Evolutionary conservation across 2,329 filamentous ascomycete genomes (phyloP).

Genomic region (Microcyclospora tardicrescens): DNA sequence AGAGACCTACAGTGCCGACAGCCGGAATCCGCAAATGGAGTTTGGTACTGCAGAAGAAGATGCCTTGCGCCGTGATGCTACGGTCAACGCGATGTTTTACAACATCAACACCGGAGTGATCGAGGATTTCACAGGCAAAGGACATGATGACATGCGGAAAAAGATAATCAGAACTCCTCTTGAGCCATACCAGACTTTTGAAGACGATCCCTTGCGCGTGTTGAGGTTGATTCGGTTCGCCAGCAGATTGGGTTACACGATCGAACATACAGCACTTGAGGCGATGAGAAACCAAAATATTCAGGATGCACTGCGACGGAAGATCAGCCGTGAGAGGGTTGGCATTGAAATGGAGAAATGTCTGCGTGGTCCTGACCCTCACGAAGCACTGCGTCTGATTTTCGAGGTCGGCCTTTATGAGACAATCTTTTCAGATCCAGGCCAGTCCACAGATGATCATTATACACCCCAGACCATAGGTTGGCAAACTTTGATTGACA

Average conservation of each 20-base stretch:
- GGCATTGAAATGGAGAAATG: constrained; percentile 85
- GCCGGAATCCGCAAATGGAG: constrained; percentile 80
- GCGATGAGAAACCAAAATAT: constrained; percentile 75
- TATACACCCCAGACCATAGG: constrained; percentile 44
- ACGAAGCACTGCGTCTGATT: constrained; percentile 50
- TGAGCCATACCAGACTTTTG: constrained; percentile 82
- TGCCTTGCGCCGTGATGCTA: constrained; percentile 77
- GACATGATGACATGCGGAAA: constrained; percentile 59
- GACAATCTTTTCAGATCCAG: constrained; percentile 61
- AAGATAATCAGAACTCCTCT: constrained; percentile 73
- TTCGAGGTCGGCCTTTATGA: constrained; percentile 55
- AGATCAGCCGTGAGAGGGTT: constrained; percentile 86
- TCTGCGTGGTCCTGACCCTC: constrained; percentile 59
- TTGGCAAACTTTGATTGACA: constrained; percentile 53
- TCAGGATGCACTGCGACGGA: constrained; percentile 61
- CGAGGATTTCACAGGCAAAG: constrained; percentile 70
- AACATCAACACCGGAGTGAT: constrained; percentile 68
- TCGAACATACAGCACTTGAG: constrained; percentile 54
- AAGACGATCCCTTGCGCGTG: constrained; percentile 80
- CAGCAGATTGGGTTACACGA: constrained; percentile 65
- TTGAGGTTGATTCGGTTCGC: constrained; percentile 82
- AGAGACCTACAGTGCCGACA: constrained; percentile 81
- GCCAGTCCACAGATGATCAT: constrained; percentile 32
- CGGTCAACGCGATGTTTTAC: constrained; percentile 91
- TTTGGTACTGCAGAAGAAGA: constrained; percentile 89